Evolutionary conservation across 176 grass and related monocot genomes (phyloP), one percentile per base, ranked within the genome.

Genomic region (Oryza officinalis): DNA sequence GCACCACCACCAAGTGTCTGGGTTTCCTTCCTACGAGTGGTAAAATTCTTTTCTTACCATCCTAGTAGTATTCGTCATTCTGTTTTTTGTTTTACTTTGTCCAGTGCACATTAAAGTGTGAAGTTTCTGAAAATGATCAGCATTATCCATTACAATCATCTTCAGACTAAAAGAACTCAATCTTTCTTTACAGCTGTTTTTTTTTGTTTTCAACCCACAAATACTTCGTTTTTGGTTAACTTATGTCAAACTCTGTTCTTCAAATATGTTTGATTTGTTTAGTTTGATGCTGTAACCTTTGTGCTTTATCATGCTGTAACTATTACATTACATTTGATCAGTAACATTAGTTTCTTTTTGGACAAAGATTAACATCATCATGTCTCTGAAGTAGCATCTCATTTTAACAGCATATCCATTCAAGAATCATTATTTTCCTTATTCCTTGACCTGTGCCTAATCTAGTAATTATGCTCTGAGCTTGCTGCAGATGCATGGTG

Each of bases 21-120:
- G 97, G 43, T 94, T 22, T 99, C 97, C 35, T 92, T 99, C 67
- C 74, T 99, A 50, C 90, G 91, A 72, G 89, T 92, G 89, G 97
- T 99, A 88, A 31, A 79, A 61, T 74, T 47, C 13, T 46, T 83
- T 75, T 54, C 35, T 30, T 27, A 44, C 32, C 31, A 77, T 35
- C 14, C 70, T 38, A 2, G 70, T n/a, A 23, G 64, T 52, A 15
- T 73, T 69, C 12, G 10, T 46, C 74, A 7, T 25, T 41, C 10
- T 41, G 38, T 41, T 10, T 41, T 41, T 30, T 86, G 73, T 83
- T 79, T 22, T 11, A 67, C 18, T 83, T 20, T 31, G 26, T 65
- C 8, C 0, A 35, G n/a, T 79, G 14, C 40, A 43, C 14, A 5
- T 59, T 47, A 31, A 57, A 46, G 6, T 69, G 14, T 82, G 23